phyloP scores from a whole-genome alignment of 2,329 filamentous ascomycete genomes.

The Dryadomyces quercivorus region DNA sequence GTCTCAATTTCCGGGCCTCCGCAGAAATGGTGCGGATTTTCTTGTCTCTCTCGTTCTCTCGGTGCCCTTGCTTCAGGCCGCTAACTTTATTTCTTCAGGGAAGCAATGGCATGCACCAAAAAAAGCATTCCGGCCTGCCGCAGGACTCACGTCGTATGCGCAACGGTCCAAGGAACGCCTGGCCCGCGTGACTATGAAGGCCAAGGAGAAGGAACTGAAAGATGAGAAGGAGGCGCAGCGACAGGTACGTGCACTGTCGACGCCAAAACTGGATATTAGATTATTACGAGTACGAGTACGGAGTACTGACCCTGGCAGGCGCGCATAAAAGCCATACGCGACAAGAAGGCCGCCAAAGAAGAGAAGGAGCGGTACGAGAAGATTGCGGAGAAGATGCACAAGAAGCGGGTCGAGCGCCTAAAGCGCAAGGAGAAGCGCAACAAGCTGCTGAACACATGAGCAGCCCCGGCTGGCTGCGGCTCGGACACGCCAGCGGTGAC shows the following conservation, averaged over 20 bases:
- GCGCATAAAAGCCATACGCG: slow-evolving; percentile 67
- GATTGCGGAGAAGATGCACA: slow-evolving; percentile 96
- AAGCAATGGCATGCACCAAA: slow-evolving; percentile 88
- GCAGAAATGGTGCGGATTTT: slow-evolving; percentile 39
- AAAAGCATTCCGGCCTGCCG: slow-evolving; percentile 71
- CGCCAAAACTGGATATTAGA: neutral
- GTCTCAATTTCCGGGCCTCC: slow-evolving; percentile 49
- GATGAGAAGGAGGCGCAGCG: slow-evolving; percentile 87
- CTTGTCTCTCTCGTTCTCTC: neutral
- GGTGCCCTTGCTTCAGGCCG: neutral
- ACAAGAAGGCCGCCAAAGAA: slow-evolving; percentile 77
- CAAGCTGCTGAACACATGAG: slow-evolving; percentile 60
- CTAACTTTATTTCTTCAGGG: slow-evolving; percentile 36
- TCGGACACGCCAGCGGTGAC: neutral
- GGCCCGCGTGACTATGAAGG: slow-evolving; percentile 66
- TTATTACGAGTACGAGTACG: slow-evolving; percentile 1
- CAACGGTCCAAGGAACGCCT: slow-evolving; percentile 62
- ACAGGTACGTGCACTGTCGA: slow-evolving; percentile 42
- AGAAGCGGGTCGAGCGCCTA: slow-evolving; percentile 82
- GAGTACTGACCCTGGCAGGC: slow-evolving; percentile 36
- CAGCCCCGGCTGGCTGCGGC: neutral
- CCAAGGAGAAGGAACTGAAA: slow-evolving; percentile 90
- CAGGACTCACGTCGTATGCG: slow-evolving; percentile 67
- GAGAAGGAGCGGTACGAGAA: slow-evolving; percentile 88
- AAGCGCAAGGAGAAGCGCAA: slow-evolving; percentile 96